These are phyloP conservation scores for Coemansia sp. DNA, from an alignment of 192 early-diverging fungal species.

Conservation along the genomic window DNA sequence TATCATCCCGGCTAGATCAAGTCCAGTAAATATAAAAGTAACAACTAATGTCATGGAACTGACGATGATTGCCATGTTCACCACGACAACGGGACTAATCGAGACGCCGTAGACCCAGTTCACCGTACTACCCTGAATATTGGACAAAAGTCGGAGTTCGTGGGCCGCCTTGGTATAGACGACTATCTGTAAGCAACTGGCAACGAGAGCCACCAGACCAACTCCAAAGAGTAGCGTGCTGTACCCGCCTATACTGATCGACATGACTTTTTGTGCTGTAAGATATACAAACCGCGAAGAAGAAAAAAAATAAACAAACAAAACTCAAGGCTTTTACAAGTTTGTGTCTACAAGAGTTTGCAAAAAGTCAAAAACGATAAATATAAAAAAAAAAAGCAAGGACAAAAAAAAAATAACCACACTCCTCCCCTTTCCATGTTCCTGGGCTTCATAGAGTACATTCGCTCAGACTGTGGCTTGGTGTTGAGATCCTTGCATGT, in stretches of 20 bases:
- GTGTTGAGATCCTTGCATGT: not conserved
- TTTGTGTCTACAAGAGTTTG: not conserved
- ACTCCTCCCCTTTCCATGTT: not conserved
- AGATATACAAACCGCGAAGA: not conserved
- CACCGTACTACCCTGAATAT: not conserved
- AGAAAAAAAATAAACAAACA: not conserved
- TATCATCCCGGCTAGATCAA: constrained; percentile 45
- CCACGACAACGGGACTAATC: constrained; percentile 14
- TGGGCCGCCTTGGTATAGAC: constrained; percentile 20
- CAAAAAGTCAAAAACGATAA: too few relatives aligned
- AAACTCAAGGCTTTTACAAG: too few relatives aligned
- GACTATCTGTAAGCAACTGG: constrained; percentile 27
- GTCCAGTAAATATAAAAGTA: constrained; percentile 22
- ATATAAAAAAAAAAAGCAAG: not conserved
- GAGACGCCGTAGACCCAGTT: not conserved
- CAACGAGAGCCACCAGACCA: constrained; percentile 28
- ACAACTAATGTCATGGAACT: constrained; percentile 19
- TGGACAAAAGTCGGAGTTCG: not conserved
- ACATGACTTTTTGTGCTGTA: not conserved
- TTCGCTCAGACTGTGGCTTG: constrained; percentile 4
- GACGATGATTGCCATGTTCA: constrained; percentile 17
- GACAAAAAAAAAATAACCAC: constrained; percentile 2
- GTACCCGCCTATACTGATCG: constrained; percentile 37
- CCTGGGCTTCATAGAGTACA: not conserved
- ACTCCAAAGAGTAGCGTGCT: constrained; percentile 44